Conservation (phyloP, 768 basidiomycete species). For the Psilocybe cyanescens region DNA sequence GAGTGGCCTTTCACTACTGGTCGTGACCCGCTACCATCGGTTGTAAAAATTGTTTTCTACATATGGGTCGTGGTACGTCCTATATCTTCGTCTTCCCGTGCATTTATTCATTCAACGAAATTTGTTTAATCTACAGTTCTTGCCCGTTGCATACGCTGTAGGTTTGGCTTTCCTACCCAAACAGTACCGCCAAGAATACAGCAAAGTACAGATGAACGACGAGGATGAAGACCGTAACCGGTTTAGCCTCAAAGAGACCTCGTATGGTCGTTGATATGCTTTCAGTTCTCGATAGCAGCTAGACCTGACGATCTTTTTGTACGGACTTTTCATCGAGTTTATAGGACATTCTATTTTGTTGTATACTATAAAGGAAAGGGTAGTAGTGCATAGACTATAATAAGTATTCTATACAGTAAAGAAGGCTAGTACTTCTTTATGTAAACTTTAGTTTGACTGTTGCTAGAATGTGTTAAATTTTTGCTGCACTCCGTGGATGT, state of each 20-base stretch:
- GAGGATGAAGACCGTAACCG: conserved; percentile 15
- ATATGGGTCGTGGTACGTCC: conserved; percentile 51
- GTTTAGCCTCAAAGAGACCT: conserved; percentile 16
- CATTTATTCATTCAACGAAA: background rate
- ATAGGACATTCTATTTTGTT: background rate
- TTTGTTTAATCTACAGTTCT: conserved; percentile 31
- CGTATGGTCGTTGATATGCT: conserved; percentile 2
- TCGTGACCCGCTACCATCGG: conserved; percentile 36
- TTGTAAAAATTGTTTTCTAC: conserved; percentile 46
- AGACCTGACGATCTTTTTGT: background rate
- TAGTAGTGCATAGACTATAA: background rate
- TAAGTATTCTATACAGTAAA: background rate
- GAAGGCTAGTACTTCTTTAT: conserved; percentile 1
- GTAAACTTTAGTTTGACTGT: background rate
- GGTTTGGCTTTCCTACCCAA: conserved; percentile 49
- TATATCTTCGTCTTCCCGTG: background rate
- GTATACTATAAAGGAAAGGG: background rate
- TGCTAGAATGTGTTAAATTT: background rate
- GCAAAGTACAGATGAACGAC: conserved; percentile 6
- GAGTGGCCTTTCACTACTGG: conserved; percentile 58
- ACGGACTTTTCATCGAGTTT: background rate
- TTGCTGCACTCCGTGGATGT: background rate
- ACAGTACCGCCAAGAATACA: conserved; percentile 52
- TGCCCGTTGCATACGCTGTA: conserved; percentile 44
- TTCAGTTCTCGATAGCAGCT: background rate